Percentiles rank a stretch among this genome's conserved stretches.
Conservation (phyloP, 306 rosid species). For the Lathyrus sativus region DNA sequence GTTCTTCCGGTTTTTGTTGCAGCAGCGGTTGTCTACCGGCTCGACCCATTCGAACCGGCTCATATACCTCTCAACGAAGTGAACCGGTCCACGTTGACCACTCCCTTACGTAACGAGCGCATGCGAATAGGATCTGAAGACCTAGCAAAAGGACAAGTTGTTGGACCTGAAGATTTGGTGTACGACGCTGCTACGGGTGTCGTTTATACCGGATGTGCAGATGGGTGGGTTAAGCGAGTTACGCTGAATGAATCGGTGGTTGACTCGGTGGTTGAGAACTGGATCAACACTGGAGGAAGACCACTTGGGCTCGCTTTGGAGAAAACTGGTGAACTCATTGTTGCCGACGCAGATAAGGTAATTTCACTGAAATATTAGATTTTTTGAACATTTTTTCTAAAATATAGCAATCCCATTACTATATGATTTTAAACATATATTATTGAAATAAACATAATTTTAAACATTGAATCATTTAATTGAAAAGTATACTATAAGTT, state of each 20-base stretch:
- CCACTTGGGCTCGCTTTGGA: slow-evolving; percentile 64
- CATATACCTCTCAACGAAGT: slow-evolving; percentile 41
- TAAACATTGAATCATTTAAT: too few relatives aligned
- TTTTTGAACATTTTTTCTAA: background rate
- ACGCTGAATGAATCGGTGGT: slow-evolving; percentile 47
- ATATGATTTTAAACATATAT: too few relatives aligned
- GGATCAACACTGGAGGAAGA: slow-evolving; percentile 83
- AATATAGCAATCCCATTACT: too few relatives aligned
- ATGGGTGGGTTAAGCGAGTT: slow-evolving; percentile 78
- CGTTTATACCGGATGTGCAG: slow-evolving; percentile 66
- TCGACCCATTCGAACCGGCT: slow-evolving; percentile 57
- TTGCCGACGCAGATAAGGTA: slow-evolving; percentile 58
- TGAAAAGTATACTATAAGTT: too few relatives aligned
- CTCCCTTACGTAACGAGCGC: slow-evolving; percentile 35
- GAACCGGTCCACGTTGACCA: slow-evolving; percentile 17
- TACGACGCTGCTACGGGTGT: slow-evolving; percentile 47
- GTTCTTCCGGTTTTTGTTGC: slow-evolving; percentile 36
- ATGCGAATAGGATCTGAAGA: slow-evolving; percentile 46
- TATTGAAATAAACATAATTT: too few relatives aligned
- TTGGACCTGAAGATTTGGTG: slow-evolving; percentile 56
- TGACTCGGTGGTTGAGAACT: slow-evolving; percentile 50
- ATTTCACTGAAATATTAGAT: background rate
- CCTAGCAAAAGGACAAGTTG: slow-evolving; percentile 44
- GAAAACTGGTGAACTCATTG: slow-evolving; percentile 39
- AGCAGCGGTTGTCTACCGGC: slow-evolving; percentile 37